These are phyloP conservation scores for Fusarium zealandicum DNA, from an alignment of 2,329 filamentous ascomycete genomes.

Conservation along the genomic window DNA sequence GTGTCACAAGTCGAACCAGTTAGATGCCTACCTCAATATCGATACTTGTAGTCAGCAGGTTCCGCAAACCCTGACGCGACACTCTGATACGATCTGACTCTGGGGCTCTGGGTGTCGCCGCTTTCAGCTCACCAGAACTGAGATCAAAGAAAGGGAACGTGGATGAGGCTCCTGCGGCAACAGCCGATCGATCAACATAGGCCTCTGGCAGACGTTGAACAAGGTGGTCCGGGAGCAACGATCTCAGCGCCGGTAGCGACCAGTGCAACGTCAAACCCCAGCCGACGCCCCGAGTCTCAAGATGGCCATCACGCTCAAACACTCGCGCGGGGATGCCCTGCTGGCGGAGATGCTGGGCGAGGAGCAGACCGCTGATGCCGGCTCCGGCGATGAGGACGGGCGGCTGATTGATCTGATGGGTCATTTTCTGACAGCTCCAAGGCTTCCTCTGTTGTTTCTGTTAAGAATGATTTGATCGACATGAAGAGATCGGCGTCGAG, in stretches of 20 bases:
- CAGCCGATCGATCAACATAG: slow-evolving; percentile 62
- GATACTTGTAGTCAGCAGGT: slow-evolving; percentile 54
- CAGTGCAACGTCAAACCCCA: slow-evolving; percentile 72
- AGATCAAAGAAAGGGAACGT: slow-evolving; percentile 65
- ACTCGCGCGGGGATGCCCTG: slow-evolving; percentile 53
- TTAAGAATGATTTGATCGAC: background rate
- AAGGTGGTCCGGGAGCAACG: slow-evolving; percentile 58
- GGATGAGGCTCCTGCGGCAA: slow-evolving; percentile 54
- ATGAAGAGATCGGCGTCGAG: background rate
- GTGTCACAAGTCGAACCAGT: no score
- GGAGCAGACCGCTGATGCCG: slow-evolving; percentile 48
- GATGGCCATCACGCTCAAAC: slow-evolving; percentile 60
- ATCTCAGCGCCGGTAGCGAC: slow-evolving; percentile 61
- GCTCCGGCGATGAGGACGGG: slow-evolving; percentile 49
- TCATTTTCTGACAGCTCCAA: slow-evolving; percentile 2
- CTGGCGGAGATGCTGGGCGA: slow-evolving; percentile 46
- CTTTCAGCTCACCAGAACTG: slow-evolving; percentile 52
- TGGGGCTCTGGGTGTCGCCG: slow-evolving; percentile 52
- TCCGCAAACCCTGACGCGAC: slow-evolving; percentile 54
- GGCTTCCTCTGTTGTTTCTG: background rate
- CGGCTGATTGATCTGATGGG: background rate
- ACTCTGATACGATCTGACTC: slow-evolving; percentile 57
- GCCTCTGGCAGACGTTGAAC: slow-evolving; percentile 55
- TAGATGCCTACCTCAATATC: slow-evolving; percentile 51
- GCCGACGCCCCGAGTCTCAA: slow-evolving; percentile 57